A percentile compares a stretch with the other conserved stretches of the same genome.
Evolutionary conservation across 1,284 basidiomycete species (phyloP).

Genomic region (Meira nashicola): DNA sequence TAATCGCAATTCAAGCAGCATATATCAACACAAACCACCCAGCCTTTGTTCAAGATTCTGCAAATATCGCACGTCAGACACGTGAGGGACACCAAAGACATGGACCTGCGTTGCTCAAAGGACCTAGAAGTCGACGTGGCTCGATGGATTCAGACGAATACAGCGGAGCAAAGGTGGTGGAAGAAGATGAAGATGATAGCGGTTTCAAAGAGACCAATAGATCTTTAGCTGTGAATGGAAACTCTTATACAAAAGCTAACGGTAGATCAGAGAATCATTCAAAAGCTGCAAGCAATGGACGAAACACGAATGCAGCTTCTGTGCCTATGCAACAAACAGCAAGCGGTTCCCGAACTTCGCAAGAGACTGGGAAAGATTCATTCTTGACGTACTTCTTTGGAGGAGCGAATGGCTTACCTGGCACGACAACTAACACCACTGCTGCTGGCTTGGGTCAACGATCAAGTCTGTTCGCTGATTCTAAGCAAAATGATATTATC

Average conservation of each 20-base stretch:
- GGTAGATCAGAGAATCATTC: background rate
- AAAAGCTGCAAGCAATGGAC: conserved; percentile 15
- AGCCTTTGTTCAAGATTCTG: conserved; percentile 64
- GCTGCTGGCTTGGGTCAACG: conserved; percentile 10
- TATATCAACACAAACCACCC: conserved; percentile 99
- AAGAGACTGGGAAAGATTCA: conserved; percentile 30
- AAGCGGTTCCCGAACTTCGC: conserved; percentile 11
- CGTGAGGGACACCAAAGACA: conserved; percentile 39
- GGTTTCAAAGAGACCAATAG: conserved; percentile 4
- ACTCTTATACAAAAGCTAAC: too few relatives aligned
- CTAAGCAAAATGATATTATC: conserved; percentile 45
- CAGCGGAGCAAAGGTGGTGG: conserved; percentile 15
- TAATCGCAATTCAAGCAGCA: conserved; percentile 95
- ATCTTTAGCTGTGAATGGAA: conserved; percentile 1
- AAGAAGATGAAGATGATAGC: conserved; percentile 33
- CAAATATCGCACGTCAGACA: conserved; percentile 48
- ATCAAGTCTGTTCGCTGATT: conserved; percentile 2
- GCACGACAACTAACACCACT: conserved; percentile 18
- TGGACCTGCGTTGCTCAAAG: conserved; percentile 44
- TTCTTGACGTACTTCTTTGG: conserved; percentile 53
- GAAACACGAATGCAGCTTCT: conserved; percentile 23
- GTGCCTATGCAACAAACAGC: conserved; percentile 14
- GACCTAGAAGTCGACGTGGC: conserved; percentile 10
- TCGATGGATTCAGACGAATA: conserved; percentile 36
- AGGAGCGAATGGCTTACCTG: conserved; percentile 39